These are phyloP conservation scores for Yamadazyma taylorii DNA, from an alignment of 1,139 yeast species.

Conservation along the genomic window DNA sequence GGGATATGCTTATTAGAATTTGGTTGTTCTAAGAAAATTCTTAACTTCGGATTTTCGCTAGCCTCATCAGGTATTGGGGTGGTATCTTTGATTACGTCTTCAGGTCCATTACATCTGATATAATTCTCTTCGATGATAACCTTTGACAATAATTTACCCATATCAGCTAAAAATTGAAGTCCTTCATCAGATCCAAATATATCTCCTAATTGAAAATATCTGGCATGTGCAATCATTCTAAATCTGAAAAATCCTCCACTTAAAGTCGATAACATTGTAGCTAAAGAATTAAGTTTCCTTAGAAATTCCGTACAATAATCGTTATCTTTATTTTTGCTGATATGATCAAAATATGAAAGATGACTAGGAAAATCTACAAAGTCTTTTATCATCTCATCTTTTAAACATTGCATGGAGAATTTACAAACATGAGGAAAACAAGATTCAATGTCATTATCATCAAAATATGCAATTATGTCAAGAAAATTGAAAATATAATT, in stretches of 20 bases:
- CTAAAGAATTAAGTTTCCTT: slow-evolving; percentile 30
- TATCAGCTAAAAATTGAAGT: slow-evolving; percentile 22
- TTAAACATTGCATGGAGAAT: slow-evolving; percentile 16
- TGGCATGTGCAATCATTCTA: slow-evolving; percentile 46
- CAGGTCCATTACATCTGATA: slow-evolving; percentile 49
- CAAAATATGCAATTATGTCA: slow-evolving; percentile 55
- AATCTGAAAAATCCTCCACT: slow-evolving; percentile 58
- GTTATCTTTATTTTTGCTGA: slow-evolving; percentile 24
- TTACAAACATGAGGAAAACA: slow-evolving; percentile 36
- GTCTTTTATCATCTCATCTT: slow-evolving; percentile 16
- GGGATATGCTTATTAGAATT: slow-evolving; percentile 22
- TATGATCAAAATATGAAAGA: slow-evolving; percentile 28
- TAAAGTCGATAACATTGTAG: slow-evolving; percentile 38
- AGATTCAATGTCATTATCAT: slow-evolving; percentile 54
- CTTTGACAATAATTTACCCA: slow-evolving; percentile 49
- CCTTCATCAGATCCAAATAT: slow-evolving; percentile 40
- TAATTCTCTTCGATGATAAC: slow-evolving; percentile 57
- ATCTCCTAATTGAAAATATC: slow-evolving; percentile 47
- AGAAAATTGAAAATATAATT: slow-evolving; percentile 53
- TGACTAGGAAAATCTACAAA: slow-evolving; percentile 20
- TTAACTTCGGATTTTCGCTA: slow-evolving; percentile 36
- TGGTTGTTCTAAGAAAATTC: slow-evolving; percentile 36
- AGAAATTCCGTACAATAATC: slow-evolving; percentile 35
- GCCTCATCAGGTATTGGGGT: slow-evolving; percentile 26
- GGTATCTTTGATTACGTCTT: slow-evolving; percentile 47